Evolutionary conservation across 495 filamentous ascomycete genomes (phyloP).

Genomic region (Cairneyella variabilis): DNA sequence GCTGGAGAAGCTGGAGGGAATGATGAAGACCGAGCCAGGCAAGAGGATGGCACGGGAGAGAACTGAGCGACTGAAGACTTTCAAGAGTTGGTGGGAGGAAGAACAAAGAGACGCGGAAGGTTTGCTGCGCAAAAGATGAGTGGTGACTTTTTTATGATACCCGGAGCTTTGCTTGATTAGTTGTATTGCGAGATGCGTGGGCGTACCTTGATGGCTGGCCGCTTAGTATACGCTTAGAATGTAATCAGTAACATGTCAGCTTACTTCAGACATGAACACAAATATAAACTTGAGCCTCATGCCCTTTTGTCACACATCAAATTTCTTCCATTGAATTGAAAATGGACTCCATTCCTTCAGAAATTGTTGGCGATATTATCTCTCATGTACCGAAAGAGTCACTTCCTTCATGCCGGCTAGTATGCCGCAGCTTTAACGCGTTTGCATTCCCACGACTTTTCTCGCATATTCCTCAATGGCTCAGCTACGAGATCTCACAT

Average conservation of each 20-base stretch:
- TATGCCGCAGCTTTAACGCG: conserved; percentile 1
- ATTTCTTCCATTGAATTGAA: background rate
- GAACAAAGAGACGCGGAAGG: conserved; percentile 41
- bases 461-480: conserved; percentile 12
- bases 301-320: too few species aligned
- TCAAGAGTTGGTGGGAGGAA: conserved; percentile 70
- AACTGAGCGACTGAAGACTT: conserved; percentile 58
- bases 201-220: too few species aligned
- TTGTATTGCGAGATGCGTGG: too few species aligned
- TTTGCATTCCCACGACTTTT: conserved; percentile 11
- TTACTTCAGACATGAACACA: too few species aligned
- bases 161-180: too few species aligned
- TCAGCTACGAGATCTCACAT: conserved; percentile 11
- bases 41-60: conserved; percentile 59
- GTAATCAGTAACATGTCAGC: too few species aligned
- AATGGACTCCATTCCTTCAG: conserved; percentile 10
- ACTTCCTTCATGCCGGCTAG: conserved; percentile 1
- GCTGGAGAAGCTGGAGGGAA: conserved; percentile 61
- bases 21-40: conserved; percentile 83
- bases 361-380: conserved; percentile 8
- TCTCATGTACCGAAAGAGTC: conserved; percentile 8
- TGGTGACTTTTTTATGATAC: background rate
- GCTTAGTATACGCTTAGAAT: too few species aligned
- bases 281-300: too few species aligned
- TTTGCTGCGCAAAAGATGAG: conserved; percentile 21